Base-by-base conservation (phyloP, 2,329 filamentous ascomycete species). In the Neophaeococcomyces aloes region DNA sequence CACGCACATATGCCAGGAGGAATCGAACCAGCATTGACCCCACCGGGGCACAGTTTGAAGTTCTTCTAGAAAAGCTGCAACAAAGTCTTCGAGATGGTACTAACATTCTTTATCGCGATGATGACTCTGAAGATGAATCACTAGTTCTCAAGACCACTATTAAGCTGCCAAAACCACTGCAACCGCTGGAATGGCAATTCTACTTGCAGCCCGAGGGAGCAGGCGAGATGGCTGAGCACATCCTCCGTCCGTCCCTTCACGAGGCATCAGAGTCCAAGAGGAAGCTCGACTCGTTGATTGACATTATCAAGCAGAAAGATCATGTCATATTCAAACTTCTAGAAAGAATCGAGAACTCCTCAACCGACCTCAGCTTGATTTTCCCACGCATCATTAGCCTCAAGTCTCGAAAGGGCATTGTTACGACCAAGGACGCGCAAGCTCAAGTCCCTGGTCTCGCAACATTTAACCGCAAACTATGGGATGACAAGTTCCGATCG, bases 1-100 rank as follows among this genome's bases (percentile, higher is more conserved):
- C 80, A 27, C 54, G 74, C 18, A 53, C 61, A 17, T 65, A 69
- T 51, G 74, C 76, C 5, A 59, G 65, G 15, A 57, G 67, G 10
- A 59, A 65, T 40, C 64, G 67, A 33, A 71, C 74, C 13, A 75
- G 70, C 15, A 78, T 81, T 46, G 77, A 80, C 57, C 74, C 78
- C 2, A 72, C 68, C 52, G 71, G 62, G 5, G 62, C 68, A n/a
- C 77, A 81, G 54, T 67, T 75, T 45, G 55, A 61, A 21, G 69
- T 78, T 13, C 63, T 81, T 2, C 61, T 79, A 7, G 60, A 69
- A n/a, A 75, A 76, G 52, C 65, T 81, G 38, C 55, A 61, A 25
- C 65, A 68, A 49, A 69, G 74, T 13, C 53, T 81, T 8, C 45
- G 52, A 7, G 56, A 57, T 29, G 55, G 56, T 19, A 48, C 61